Percentiles rank a stretch among this genome's conserved stretches.
Conservation (phyloP, 768 basidiomycete species). For the Suillus paluster region DNA sequence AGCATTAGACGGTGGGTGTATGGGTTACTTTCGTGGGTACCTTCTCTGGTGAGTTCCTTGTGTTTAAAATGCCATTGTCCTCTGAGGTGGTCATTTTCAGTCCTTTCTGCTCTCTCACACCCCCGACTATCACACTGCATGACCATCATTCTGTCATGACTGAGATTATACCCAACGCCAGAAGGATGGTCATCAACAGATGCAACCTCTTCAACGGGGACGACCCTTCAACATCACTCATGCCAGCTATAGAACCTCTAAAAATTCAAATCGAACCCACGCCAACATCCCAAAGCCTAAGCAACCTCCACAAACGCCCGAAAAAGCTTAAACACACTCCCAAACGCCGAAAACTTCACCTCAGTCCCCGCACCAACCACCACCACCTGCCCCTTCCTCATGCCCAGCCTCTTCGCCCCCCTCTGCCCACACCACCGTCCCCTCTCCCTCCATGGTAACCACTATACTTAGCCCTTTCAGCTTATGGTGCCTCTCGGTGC, state of each 20-base stretch:
- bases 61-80: background rate
- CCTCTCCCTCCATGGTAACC: conserved; percentile 71
- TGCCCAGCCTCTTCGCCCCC: conserved; percentile 16
- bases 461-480: conserved; percentile 80
- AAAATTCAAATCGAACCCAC: background rate
- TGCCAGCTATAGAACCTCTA: no score
- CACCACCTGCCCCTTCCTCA: conserved; percentile 69
- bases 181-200: background rate
- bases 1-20: no score
- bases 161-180: background rate
- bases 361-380: conserved; percentile 74
- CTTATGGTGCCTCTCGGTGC: conserved; percentile 55
- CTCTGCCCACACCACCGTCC: conserved; percentile 51
- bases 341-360: conserved; percentile 48
- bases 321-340: conserved; percentile 9
- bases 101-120: no score
- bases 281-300: background rate
- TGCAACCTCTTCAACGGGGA: background rate
- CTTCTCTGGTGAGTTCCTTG: background rate
- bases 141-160: background rate
- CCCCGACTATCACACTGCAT: background rate
- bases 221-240: no score
- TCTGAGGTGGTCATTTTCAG: background rate
- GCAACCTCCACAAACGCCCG: conserved; percentile 14
- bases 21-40: no score